phyloP scores from a whole-genome alignment of 2,329 filamentous ascomycete genomes.

The Didymella keratinophila region DNA sequence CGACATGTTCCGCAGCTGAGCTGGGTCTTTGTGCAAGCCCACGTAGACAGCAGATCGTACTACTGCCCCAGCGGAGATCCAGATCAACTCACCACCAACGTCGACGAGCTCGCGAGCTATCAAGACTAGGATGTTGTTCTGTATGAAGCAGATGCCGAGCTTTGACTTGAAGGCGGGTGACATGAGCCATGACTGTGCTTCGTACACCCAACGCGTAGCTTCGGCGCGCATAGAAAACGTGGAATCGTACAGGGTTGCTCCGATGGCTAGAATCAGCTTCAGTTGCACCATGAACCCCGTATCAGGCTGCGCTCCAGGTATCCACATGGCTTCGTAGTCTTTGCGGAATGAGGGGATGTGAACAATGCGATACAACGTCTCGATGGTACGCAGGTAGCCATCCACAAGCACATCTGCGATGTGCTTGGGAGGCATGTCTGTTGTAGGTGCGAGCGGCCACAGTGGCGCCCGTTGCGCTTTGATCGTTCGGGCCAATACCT shows the following conservation, averaged over 20 bases:
- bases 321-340: conserved; percentile 63
- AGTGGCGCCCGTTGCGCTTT: conserved; percentile 58
- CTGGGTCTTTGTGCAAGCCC: conserved; percentile 54
- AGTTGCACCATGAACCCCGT: conserved; percentile 63
- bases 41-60: conserved; percentile 52
- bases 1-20: conserved; percentile 36
- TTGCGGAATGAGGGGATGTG: conserved; percentile 61
- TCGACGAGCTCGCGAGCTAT: conserved; percentile 49
- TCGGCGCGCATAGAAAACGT: conserved; percentile 58
- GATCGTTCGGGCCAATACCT: conserved; percentile 61
- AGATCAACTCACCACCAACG: conserved; percentile 48
- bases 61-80: conserved; percentile 51
- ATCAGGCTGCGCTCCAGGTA: conserved; percentile 38
- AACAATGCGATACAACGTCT: conserved; percentile 59
- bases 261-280: conserved; percentile 67
- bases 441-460: conserved; percentile 57
- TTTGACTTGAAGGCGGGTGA: conserved; percentile 63
- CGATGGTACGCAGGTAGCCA: conserved; percentile 59
- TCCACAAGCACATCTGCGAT: conserved; percentile 59
- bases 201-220: conserved; percentile 65
- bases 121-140: conserved; percentile 53
- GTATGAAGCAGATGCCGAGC: conserved; percentile 60
- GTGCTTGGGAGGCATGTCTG: conserved; percentile 57
- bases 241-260: conserved; percentile 60
- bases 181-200: conserved; percentile 64